Evolutionary conservation across 768 basidiomycete species (phyloP), one percentile per base, ranked within the genome.

Genomic region (Lentinula sp.): DNA sequence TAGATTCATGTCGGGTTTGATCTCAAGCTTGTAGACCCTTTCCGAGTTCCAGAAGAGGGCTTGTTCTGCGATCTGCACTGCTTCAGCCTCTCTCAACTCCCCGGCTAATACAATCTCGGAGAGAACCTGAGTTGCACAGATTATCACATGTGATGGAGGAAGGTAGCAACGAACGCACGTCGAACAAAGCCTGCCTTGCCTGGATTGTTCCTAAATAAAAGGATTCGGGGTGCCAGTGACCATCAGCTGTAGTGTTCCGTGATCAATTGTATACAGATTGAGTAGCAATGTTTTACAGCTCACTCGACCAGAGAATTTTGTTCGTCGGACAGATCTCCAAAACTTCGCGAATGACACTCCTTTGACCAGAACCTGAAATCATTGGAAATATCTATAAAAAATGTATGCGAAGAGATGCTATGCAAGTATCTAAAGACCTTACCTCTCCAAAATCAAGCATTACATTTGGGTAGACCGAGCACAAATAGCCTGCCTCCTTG

Each of bases 281-380:
- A 23, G 16, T 23, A 56, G 12, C 36, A 36, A 59, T 28, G 28
- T 28, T 28, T 4, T 6, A 46, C 9, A 9, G 72, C 83, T 64
- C 66, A 90, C 90, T 90, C 4, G 88, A 91, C 87, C 88, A 93
- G 75, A 93, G 68, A 32, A 92, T 83, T 68, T 91, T 93, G 69
- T 85, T 90, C 33, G 85, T 90, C 12, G 91, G 91, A 16, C 81
- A 76, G 13, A 91, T 72, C 70, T 92, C 91, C 2, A 92, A 73
- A 20, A 89, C 73, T 67, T 91, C 84, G 28, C 77, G 79, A 33
- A 91, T 70, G 50, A 86, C 77, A 0, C 71, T 66, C 10, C 81
- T 75, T 69, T 91, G 90, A 2, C 89, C 91, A 6, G 80, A 76
- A 0, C 73, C 75, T 0, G 86, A 87, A 45, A 92, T 73, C 59